Evolutionary conservation across 2,329 filamentous ascomycete species (phyloP).

Genomic region (Botrytis aclada): DNA sequence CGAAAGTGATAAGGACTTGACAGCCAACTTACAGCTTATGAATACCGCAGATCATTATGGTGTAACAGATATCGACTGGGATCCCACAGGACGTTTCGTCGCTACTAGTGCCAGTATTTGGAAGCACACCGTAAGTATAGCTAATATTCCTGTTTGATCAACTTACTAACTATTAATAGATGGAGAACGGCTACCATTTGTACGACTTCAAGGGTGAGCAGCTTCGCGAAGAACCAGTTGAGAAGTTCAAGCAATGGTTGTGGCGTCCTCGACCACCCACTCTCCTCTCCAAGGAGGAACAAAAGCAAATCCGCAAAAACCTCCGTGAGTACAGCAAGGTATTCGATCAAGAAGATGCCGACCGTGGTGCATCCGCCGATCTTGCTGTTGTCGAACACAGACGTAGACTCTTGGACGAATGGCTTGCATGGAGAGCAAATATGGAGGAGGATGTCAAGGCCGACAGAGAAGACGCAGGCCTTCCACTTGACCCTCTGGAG

Average conservation of each 20-base stretch:
- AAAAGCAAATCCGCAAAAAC: conserved; percentile 97
- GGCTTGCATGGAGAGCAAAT: conserved; percentile 77
- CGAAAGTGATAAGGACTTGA: conserved; percentile 88
- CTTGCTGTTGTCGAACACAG: conserved; percentile 88
- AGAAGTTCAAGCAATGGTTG: conserved; percentile 96
- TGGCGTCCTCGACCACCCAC: conserved; percentile 91
- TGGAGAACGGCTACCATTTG: conserved; percentile 98
- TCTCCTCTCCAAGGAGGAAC: conserved; percentile 93
- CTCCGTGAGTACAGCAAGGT: conserved; percentile 91
- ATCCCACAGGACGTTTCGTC: conserved; percentile 91
- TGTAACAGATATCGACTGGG: conserved; percentile 97
- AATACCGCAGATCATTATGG: conserved; percentile 93
- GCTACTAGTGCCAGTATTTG: conserved; percentile 90
- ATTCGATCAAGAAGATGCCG: conserved; percentile 93
- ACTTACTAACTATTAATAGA: conserved; percentile 51
- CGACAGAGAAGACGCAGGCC: conserved; percentile 65
- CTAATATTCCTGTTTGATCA: not conserved
- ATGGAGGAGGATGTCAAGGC: conserved; percentile 69
- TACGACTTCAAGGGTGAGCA: conserved; percentile 94
- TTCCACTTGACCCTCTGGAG: conserved; percentile 64
- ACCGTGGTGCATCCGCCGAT: conserved; percentile 90
- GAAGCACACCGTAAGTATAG: conserved; percentile 81
- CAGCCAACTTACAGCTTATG: conserved; percentile 93
- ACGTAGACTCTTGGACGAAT: conserved; percentile 79
- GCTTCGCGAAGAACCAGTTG: conserved; percentile 84